Conservation (phyloP, 345 rosid genomes). For the Theobroma cacao region DNA sequence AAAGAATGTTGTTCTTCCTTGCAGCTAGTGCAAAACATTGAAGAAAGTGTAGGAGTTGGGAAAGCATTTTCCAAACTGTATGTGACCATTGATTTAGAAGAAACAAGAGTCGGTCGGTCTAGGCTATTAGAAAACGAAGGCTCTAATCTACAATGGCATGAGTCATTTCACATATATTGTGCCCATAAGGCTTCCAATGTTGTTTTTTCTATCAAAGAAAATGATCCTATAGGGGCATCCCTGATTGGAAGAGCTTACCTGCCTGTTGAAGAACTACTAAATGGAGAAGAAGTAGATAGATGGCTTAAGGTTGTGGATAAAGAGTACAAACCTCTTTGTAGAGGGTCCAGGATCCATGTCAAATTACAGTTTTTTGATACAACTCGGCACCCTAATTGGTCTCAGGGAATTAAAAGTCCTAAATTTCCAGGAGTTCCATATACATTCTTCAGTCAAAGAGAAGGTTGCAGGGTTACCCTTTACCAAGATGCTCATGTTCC, state of each 20-base stretch:
- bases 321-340: conserved; percentile 17
- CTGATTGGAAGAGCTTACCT: conserved; percentile 46
- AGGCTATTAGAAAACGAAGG: conserved; percentile 25
- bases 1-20: background rate
- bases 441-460: conserved; percentile 44
- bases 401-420: conserved; percentile 40
- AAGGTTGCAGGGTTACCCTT: conserved; percentile 45
- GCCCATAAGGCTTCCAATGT: conserved; percentile 49
- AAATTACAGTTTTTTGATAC: conserved; percentile 36
- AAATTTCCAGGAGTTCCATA: conserved; percentile 45
- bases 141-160: conserved; percentile 32
- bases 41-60: conserved; percentile 19
- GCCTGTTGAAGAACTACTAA: conserved; percentile 33
- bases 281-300: conserved; percentile 34
- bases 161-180: conserved; percentile 46
- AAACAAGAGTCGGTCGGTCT: conserved; percentile 37
- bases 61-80: conserved; percentile 33
- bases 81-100: conserved; percentile 37
- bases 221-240: conserved; percentile 28
- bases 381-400: conserved; percentile 31
- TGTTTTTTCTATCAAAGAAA: conserved; percentile 41
- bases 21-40: conserved; percentile 27
- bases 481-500: conserved; percentile 61
- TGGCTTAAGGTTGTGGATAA: conserved; percentile 38
- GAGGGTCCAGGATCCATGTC: conserved; percentile 41